Conservation (phyloP, 768 basidiomycete genomes). For the Brasilioporus rufonigricans region DNA sequence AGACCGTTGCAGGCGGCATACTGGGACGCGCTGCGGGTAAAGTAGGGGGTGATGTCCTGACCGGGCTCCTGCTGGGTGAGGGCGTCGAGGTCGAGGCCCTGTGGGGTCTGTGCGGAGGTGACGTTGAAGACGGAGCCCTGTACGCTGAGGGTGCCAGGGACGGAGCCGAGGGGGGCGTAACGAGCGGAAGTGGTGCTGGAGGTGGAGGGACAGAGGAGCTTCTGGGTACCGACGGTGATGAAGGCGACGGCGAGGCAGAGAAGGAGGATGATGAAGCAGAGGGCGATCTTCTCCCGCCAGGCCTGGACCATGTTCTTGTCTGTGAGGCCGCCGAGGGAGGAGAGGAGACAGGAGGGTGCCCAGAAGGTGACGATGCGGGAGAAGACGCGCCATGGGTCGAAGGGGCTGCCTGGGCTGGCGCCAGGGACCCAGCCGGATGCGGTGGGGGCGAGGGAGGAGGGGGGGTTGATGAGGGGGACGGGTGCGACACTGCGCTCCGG, state of each 20-base stretch:
- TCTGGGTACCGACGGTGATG: conserved; percentile 90
- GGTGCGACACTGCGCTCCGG: conserved; percentile 95
- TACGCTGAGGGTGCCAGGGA: conserved; percentile 66
- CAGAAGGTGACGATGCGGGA: conserved; percentile 83
- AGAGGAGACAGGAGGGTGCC: conserved; percentile 79
- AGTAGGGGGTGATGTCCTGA: conserved; percentile 87
- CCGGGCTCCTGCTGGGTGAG: conserved; percentile 61
- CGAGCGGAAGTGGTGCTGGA: conserved; percentile 39
- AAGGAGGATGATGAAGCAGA: conserved; percentile 82
- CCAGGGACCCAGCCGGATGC: conserved; percentile 37
- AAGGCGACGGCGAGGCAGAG: conserved; percentile 85
- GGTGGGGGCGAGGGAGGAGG: conserved; percentile 41
- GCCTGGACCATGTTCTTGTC: conserved; percentile 80
- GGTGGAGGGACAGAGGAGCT: conserved; percentile 79
- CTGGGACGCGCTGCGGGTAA: conserved; percentile 64
- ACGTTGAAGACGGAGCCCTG: conserved; percentile 78
- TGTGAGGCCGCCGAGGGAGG: conserved; percentile 73
- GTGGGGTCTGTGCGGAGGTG: conserved; percentile 44
- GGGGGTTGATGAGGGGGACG: conserved; percentile 90
- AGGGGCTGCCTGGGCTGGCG: conserved; percentile 23
- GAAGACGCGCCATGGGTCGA: conserved; percentile 78
- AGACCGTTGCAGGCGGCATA: conserved; percentile 65
- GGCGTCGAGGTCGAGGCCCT: conserved; percentile 54
- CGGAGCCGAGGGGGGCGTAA: conserved; percentile 56
- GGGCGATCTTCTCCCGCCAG: conserved; percentile 95